phyloP scores from a whole-genome alignment of 805 yeast species.

The Kodamaea hsintzibuensis region DNA sequence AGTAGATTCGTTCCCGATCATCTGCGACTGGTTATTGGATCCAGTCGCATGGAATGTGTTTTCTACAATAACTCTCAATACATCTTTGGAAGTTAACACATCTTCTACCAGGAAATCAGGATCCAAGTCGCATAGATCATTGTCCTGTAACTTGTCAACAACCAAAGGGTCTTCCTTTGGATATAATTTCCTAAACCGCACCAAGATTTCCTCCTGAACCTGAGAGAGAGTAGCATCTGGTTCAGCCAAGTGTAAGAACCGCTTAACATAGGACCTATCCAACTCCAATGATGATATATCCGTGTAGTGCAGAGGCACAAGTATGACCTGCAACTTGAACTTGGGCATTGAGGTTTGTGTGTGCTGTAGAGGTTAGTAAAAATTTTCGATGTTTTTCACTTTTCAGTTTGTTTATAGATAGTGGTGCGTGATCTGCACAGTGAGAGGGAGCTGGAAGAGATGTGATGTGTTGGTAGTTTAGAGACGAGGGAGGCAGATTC shows the following conservation, averaged over 20 bases:
- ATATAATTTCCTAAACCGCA: conserved; percentile 60
- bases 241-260: conserved; percentile 65
- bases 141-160: conserved; percentile 66
- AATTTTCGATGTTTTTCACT: neutral
- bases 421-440: neutral
- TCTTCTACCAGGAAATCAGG: conserved; percentile 70
- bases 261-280: conserved; percentile 29
- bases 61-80: conserved; percentile 35
- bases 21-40: neutral
- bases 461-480: neutral
- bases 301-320: conserved; percentile 27
- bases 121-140: conserved; percentile 70
- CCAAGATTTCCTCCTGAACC: conserved; percentile 54
- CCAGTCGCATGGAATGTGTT: conserved; percentile 18
- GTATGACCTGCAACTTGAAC: conserved; percentile 38
- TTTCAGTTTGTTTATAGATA: neutral
- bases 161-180: conserved; percentile 59
- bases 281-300: conserved; percentile 21
- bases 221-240: conserved; percentile 46
- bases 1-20: conserved; percentile 3
- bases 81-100: conserved; percentile 50
- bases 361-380: neutral
- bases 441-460: neutral
- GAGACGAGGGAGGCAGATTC: neutral
- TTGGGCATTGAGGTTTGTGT: conserved; percentile 18